phyloP scores from a whole-genome alignment of 2,329 filamentous ascomycete genomes.

The Calonectria multiphialidica region DNA sequence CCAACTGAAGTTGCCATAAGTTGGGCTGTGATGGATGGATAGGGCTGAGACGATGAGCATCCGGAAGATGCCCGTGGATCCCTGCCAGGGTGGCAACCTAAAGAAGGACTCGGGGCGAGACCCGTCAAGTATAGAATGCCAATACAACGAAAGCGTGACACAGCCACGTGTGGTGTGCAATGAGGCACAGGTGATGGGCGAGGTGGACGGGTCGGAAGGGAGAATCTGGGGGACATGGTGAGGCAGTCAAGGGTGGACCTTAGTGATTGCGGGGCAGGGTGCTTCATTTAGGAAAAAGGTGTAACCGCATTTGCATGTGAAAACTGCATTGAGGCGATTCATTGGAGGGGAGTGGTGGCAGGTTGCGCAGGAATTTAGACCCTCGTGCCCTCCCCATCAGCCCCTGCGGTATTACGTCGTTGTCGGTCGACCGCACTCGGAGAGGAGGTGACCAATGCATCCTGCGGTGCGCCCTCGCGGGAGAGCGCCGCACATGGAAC shows the following conservation, averaged over 20 bases:
- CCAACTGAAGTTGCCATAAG: constrained; percentile 17
- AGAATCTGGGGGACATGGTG: not conserved
- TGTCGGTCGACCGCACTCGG: not conserved
- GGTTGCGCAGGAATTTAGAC: not conserved
- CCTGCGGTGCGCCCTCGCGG: not conserved
- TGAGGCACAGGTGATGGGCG: constrained; percentile 23
- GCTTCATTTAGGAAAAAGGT: not conserved
- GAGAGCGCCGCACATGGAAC: not conserved
- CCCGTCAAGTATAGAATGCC: not conserved
- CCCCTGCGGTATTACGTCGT: constrained; percentile 2
- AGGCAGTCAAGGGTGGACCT: not conserved
- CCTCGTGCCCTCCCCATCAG: constrained; percentile 10
- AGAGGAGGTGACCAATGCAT: not conserved
- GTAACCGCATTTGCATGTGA: constrained; percentile 19
- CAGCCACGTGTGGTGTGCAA: not conserved
- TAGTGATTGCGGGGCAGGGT: constrained; percentile 6
- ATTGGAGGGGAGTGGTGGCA: not conserved
- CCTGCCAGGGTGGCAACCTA: constrained; percentile 16
- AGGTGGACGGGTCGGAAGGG: not conserved
- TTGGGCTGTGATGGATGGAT: constrained; percentile 12
- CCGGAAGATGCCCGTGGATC: constrained; percentile 44
- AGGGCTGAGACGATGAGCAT: constrained; percentile 36
- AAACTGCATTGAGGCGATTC: not conserved
- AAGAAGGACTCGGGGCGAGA: not conserved
- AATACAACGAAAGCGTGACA: not conserved